A percentile compares a stretch with the other conserved stretches of the same genome.
Evolutionary conservation across 257 asterid species (phyloP).

Genomic region (Fraxinus pennsylvanica): DNA sequence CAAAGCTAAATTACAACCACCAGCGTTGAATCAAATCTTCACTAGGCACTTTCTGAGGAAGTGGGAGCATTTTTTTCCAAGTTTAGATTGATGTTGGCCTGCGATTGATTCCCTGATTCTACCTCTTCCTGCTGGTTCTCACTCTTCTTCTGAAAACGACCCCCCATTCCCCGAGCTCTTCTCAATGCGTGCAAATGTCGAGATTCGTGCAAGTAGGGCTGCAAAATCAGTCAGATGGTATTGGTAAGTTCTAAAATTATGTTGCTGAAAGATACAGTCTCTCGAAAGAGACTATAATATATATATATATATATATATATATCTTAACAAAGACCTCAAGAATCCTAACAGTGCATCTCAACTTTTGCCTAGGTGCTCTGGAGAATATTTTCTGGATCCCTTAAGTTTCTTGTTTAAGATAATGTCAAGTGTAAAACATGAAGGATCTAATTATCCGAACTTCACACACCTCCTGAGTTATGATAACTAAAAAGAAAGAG

Average conservation of each 20-base stretch:
- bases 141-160: slow-evolving; percentile 83
- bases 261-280: not conserved
- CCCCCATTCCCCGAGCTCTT: slow-evolving; percentile 86
- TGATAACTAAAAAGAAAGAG: not conserved
- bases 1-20: slow-evolving; percentile 26
- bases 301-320: too few species aligned
- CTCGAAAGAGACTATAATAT: not conserved
- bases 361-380: not conserved
- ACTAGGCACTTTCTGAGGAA: slow-evolving; percentile 41
- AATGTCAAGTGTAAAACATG: not conserved
- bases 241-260: not conserved
- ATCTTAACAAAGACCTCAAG: not conserved
- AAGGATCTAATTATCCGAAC: not conserved
- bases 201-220: slow-evolving; percentile 97
- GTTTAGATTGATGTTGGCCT: slow-evolving; percentile 44
- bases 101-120: slow-evolving; percentile 45
- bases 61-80: slow-evolving; percentile 38
- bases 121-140: slow-evolving; percentile 47
- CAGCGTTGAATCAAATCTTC: slow-evolving; percentile 29
- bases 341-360: not conserved
- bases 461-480: not conserved
- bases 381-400: not conserved
- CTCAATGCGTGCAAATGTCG: slow-evolving; percentile 85
- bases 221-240: slow-evolving; percentile 32
- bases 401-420: not conserved